These are phyloP conservation scores for Tympanopsis confertula DNA, from an alignment of 2,329 filamentous ascomycete genomes.

Conservation along the genomic window DNA sequence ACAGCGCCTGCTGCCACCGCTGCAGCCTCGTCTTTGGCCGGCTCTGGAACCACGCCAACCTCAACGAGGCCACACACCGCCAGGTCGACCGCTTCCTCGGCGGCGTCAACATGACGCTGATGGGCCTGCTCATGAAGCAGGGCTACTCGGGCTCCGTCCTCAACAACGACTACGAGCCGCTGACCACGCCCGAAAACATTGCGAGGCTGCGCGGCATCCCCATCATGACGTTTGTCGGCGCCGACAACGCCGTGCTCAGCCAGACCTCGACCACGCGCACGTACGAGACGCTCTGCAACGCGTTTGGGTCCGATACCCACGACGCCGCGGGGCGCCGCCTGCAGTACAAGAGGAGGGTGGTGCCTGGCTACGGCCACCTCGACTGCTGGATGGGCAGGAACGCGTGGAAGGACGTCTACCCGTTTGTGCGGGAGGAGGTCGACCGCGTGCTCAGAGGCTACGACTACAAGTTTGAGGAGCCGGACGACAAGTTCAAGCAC, in stretches of 20 bases:
- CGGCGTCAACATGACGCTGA: slow-evolving; percentile 46
- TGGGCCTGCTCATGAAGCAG: slow-evolving; percentile 43
- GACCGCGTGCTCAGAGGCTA: slow-evolving; percentile 35
- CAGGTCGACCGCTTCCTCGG: slow-evolving; percentile 50
- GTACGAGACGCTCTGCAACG: slow-evolving; percentile 37
- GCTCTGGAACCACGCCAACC: slow-evolving; percentile 52
- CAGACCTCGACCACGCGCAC: slow-evolving; percentile 38
- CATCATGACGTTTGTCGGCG: slow-evolving; percentile 41
- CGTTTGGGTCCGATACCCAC: slow-evolving; percentile 27
- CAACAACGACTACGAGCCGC: slow-evolving; percentile 31
- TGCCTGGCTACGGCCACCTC: slow-evolving; percentile 46
- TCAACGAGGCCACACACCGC: slow-evolving; percentile 53
- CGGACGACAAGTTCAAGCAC: slow-evolving; percentile 25
- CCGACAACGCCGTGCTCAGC: slow-evolving; percentile 43
- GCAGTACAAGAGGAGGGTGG: slow-evolving; percentile 36
- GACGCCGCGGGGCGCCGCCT: slow-evolving; percentile 15
- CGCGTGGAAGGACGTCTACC: slow-evolving; percentile 47
- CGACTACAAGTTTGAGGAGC: slow-evolving; percentile 28
- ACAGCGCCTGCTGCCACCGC: slow-evolving; percentile 49
- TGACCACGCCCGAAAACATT: slow-evolving; percentile 38
- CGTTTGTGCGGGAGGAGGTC: slow-evolving; percentile 39
- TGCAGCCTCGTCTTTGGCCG: slow-evolving; percentile 47
- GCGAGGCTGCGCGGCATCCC: slow-evolving; percentile 36
- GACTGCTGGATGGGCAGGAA: slow-evolving; percentile 52
- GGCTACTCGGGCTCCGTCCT: slow-evolving; percentile 38